Evolutionary conservation across 1,139 yeast species (phyloP), one percentile per base, ranked within the genome.

Genomic region (Yamadazyma atlantica): DNA sequence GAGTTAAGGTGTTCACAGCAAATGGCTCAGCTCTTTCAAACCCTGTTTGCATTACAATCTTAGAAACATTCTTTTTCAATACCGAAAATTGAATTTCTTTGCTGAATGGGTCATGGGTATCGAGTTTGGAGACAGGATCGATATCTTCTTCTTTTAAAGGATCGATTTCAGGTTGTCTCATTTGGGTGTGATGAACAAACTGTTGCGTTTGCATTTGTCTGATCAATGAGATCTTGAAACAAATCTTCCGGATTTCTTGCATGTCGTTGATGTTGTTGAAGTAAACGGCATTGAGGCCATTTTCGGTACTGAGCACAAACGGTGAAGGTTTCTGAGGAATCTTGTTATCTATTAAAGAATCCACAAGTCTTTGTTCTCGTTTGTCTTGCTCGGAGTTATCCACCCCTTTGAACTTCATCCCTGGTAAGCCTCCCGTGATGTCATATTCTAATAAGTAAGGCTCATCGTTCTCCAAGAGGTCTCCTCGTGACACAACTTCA

Each of bases 181-280:
- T 70, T 50, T 83, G 89, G 0, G 88, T 75, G 41, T 82, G 83
- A 56, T 85, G 94, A 40, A 85, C 71, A 61, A 80, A 80, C 44
- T 80, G 84, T 44, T 82, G 87, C 19, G 89, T 90, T 55, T 92
- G 96, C 88, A 92, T 83, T 58, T 87, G 95, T 43, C 96, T 73
- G 43, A 94, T 85, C 36, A 90, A 67, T 2, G 95, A 83, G 22
- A 94, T 87, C 57, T 90, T 90, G 63, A 88, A 86, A 57, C 97
- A 90, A 3, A 87, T 73, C 52, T 82, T 85, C 39, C 98, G 70
- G 26, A 94, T 86, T 50, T 87, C 89, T 62, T 90, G 97, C 71
- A 92, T 87, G 49, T 84, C 78, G 4, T 72, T 65, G 35, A 94
- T 82, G 50, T 89, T 92, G 13, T 75, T 74, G 46, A 76, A 70